Evolutionary conservation across 2,329 filamentous ascomycete species (phyloP).

Genomic region (Raffaelea ambrosiae): DNA sequence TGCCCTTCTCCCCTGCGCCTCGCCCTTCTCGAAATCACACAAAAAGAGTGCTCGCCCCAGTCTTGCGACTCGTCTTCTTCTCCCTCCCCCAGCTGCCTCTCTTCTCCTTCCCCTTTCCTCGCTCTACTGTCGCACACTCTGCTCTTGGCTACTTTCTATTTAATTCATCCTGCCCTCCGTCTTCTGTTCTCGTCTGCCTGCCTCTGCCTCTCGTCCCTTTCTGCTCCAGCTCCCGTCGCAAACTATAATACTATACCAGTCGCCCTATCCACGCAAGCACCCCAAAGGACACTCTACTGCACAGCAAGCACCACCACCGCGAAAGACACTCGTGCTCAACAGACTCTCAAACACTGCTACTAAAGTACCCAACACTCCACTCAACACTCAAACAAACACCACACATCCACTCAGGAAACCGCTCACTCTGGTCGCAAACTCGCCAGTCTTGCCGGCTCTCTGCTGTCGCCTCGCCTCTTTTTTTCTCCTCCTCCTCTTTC

Average conservation of each 20-base stretch:
- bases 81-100: conserved; percentile 2
- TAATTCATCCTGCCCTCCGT: neutral
- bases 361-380: too few species aligned
- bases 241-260: neutral
- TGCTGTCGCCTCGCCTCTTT: neutral
- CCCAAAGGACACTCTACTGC: too few species aligned
- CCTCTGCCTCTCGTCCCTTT: neutral
- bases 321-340: too few species aligned
- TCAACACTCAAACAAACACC: too few species aligned
- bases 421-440: too few species aligned
- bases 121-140: neutral
- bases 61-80: neutral
- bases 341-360: too few species aligned
- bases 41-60: conserved; percentile 10
- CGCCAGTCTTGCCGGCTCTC: neutral
- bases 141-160: conserved; percentile 1
- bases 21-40: conserved; percentile 4
- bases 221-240: neutral
- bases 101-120: neutral
- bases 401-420: too few species aligned
- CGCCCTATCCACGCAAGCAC: too few species aligned
- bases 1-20: conserved; percentile 3
- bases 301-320: too few species aligned
- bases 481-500: conserved; percentile 2
- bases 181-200: conserved; percentile 1